Conservation (phyloP, 108 stramenopile genomes). For the Skeletonema menzelii region DNA sequence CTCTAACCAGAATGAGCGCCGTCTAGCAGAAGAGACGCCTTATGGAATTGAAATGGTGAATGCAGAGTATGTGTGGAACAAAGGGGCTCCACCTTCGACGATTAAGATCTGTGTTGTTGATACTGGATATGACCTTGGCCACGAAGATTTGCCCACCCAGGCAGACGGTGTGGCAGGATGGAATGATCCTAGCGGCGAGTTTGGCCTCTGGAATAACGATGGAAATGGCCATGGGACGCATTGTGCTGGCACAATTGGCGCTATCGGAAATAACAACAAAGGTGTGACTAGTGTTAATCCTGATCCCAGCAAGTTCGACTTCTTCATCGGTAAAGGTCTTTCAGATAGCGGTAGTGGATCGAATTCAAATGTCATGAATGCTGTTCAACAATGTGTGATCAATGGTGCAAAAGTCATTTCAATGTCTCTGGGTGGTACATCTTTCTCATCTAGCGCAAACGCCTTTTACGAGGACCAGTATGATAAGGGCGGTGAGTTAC, state of each 20-base stretch:
- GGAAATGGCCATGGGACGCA: conserved; percentile 50
- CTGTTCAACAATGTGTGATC: conserved; percentile 45
- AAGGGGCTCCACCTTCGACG: not conserved
- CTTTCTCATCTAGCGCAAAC: not conserved
- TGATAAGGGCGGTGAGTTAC: conserved; percentile 25
- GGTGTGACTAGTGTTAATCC: conserved; percentile 18
- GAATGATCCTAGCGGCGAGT: conserved; percentile 13
- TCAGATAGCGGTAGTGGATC: conserved; percentile 39
- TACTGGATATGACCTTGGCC: conserved; percentile 51
- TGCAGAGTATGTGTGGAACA: conserved; percentile 21
- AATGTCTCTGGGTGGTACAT: conserved; percentile 48
- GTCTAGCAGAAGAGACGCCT: conserved; percentile 16
- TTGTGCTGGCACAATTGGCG: conserved; percentile 43
- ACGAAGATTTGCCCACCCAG: conserved; percentile 45
- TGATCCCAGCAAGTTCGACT: conserved; percentile 9
- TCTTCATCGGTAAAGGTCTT: conserved; percentile 51
- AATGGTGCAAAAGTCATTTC: conserved; percentile 56
- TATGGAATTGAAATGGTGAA: conserved; percentile 54
- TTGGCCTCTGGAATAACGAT: conserved; percentile 46
- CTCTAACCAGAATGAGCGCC: not conserved
- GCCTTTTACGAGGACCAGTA: conserved; percentile 15
- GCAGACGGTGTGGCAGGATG: conserved; percentile 18
- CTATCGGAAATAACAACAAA: conserved; percentile 26
- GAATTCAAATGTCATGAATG: conserved; percentile 33
- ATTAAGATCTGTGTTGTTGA: conserved; percentile 62